Conservation (phyloP, 495 filamentous ascomycete genomes). For the Penicillium argentinense region DNA sequence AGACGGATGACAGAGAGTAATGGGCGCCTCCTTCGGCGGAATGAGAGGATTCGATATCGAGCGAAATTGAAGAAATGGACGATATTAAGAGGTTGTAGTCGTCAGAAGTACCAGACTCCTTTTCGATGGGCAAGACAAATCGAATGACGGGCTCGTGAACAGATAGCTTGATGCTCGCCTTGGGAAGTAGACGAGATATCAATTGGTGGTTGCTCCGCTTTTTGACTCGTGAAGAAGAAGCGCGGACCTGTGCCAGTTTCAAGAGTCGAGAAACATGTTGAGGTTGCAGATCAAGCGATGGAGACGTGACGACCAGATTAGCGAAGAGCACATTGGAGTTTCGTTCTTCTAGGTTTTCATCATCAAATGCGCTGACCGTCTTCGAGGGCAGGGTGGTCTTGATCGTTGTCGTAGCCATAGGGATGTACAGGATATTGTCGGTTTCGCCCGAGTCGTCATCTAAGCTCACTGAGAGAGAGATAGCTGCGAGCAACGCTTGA, state of each 20-base stretch:
- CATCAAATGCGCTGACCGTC: conserved; percentile 76
- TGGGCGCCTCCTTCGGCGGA: conserved; percentile 80
- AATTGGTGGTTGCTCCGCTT: conserved; percentile 59
- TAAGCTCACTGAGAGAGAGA: conserved; percentile 87
- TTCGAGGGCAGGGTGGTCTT: conserved; percentile 95
- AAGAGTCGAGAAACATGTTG: conserved; percentile 84
- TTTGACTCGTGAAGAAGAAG: conserved; percentile 48
- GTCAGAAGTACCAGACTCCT: conserved; percentile 54
- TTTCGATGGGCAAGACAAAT: conserved; percentile 76
- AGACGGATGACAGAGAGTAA: conserved; percentile 79
- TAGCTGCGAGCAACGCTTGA: conserved; percentile 87
- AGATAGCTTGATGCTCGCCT: conserved; percentile 91
- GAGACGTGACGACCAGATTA: conserved; percentile 93
- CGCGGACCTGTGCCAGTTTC: conserved; percentile 64
- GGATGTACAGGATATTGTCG: conserved; percentile 87
- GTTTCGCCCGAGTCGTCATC: conserved; percentile 83
- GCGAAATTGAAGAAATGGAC: conserved; percentile 84
- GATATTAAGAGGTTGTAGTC: conserved; percentile 95
- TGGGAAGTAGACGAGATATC: conserved; percentile 89
- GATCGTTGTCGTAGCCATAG: conserved; percentile 96
- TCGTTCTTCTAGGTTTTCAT: conserved; percentile 74
- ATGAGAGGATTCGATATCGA: conserved; percentile 93
- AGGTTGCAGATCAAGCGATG: conserved; percentile 92
- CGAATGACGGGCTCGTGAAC: conserved; percentile 94
- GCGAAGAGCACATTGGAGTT: conserved; percentile 97